Evolutionary conservation across 2,329 filamentous ascomycete genomes (phyloP).

Genomic region (Corinectria fuckeliana): DNA sequence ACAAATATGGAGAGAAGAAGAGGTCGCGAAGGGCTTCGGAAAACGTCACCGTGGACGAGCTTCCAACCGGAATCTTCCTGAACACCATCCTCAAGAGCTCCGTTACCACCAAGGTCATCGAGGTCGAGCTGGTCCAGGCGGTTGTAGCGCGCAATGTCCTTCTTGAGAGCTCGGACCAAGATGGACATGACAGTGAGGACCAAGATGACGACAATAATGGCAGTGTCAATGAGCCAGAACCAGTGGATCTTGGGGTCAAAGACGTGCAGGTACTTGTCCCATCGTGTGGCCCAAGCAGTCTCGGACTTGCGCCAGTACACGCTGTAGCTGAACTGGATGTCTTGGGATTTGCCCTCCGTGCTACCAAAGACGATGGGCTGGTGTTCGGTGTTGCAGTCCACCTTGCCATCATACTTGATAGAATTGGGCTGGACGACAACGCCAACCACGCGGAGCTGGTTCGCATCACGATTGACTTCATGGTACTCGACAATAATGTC

Average conservation of each 20-base stretch:
- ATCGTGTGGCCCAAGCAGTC: constrained; percentile 94
- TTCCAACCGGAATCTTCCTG: constrained; percentile 99
- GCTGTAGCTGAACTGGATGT: constrained; percentile 88
- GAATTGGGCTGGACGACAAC: constrained; percentile 88
- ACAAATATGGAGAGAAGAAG: constrained; percentile 86
- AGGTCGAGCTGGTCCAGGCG: constrained; percentile 88
- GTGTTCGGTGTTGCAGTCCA: constrained; percentile 68
- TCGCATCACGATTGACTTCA: constrained; percentile 68
- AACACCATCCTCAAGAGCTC: constrained; percentile 84
- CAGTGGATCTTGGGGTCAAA: constrained; percentile 98
- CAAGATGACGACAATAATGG: constrained; percentile 91
- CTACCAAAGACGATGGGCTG: constrained; percentile 68
- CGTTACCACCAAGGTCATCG: constrained; percentile 84
- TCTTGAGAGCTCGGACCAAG: constrained; percentile 83
- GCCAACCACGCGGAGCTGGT: constrained; percentile 87
- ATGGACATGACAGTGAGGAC: constrained; percentile 93
- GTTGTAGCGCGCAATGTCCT: constrained; percentile 97
- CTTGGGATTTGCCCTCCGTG: constrained; percentile 55
- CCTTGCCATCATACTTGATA: constrained; percentile 61
- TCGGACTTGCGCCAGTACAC: constrained; percentile 85
- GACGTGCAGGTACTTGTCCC: constrained; percentile 98
- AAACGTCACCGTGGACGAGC: constrained; percentile 95
- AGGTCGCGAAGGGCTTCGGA: constrained; percentile 83
- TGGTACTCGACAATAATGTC: constrained; percentile 95
- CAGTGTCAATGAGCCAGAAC: constrained; percentile 97